Conservation (phyloP, 345 rosid species). For the Mallotus nudiflorus region DNA sequence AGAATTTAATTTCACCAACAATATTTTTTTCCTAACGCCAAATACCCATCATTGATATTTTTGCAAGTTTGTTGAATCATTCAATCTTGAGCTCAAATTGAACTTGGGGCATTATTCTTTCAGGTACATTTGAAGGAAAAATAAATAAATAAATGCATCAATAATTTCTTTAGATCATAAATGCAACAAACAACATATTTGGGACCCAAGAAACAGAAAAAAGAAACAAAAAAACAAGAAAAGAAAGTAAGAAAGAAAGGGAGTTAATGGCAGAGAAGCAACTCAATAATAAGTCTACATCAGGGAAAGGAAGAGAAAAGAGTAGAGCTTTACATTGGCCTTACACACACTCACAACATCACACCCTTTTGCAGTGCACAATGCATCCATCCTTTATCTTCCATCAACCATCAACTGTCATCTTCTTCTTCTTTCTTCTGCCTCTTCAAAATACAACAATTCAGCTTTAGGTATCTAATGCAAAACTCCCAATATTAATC, state of each 20-base stretch:
- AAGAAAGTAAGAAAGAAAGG: not conserved
- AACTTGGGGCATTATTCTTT: not conserved
- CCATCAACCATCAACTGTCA: too few relatives aligned
- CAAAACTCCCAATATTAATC: not conserved
- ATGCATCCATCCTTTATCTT: too few relatives aligned
- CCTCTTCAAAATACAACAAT: not conserved
- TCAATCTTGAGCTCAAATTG: too few relatives aligned
- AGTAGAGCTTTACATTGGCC: not conserved
- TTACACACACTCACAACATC: not conserved
- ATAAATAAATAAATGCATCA: not conserved
- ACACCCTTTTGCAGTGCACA: not conserved
- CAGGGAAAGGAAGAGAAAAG: not conserved
- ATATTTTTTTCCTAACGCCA: too few relatives aligned
- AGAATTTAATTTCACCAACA: too few relatives aligned
- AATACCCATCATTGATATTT: too few relatives aligned
- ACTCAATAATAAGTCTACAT: not conserved
- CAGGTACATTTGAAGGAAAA: not conserved
- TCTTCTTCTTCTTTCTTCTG: not conserved
- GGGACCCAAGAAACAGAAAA: not conserved
- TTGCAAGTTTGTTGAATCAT: too few relatives aligned
- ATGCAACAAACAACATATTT: not conserved
- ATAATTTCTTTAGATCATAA: not conserved
- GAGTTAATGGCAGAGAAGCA: not conserved
- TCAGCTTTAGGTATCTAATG: not conserved
- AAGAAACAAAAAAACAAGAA: not conserved